Evolutionary conservation across 495 filamentous ascomycete genomes (phyloP).

Genomic region (Filosporella fistucella): DNA sequence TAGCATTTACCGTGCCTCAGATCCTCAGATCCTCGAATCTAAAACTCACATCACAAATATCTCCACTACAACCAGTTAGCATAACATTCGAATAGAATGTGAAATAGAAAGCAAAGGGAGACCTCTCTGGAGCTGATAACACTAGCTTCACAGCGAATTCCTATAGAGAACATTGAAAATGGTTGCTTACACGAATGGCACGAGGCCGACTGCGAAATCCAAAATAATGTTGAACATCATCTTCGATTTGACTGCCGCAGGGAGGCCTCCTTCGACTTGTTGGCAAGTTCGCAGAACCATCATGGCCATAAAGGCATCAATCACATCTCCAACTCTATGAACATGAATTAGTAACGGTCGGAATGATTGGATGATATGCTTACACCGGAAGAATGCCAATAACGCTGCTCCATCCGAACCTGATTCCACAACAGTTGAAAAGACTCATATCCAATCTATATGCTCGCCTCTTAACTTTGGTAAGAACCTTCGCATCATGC

Average conservation of each 20-base stretch:
- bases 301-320: constrained; percentile 64
- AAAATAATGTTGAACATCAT: constrained; percentile 77
- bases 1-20: not conserved
- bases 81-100: too few species aligned
- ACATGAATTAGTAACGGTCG: not conserved
- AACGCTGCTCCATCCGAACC: constrained; percentile 78
- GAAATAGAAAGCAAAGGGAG: too few species aligned
- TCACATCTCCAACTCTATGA: constrained; percentile 69
- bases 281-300: constrained; percentile 64
- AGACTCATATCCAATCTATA: constrained; percentile 77
- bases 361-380: constrained; percentile 25
- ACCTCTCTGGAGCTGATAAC: too few species aligned
- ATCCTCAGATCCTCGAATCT: not conserved
- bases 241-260: constrained; percentile 40
- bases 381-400: constrained; percentile 77
- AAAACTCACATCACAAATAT: constrained; percentile 61
- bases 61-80: too few species aligned
- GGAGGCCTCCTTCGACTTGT: constrained; percentile 69
- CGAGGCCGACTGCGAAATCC: constrained; percentile 76
- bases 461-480: constrained; percentile 72
- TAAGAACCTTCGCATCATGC: constrained; percentile 76
- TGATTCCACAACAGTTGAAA: constrained; percentile 68
- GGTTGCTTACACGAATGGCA: constrained; percentile 85
- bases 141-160: too few species aligned
- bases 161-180: too few species aligned